A percentile compares a stretch with the other conserved stretches of the same genome.
Conservation (phyloP, 2,329 filamentous ascomycete genomes). For the Calonectria hawksworthii region DNA sequence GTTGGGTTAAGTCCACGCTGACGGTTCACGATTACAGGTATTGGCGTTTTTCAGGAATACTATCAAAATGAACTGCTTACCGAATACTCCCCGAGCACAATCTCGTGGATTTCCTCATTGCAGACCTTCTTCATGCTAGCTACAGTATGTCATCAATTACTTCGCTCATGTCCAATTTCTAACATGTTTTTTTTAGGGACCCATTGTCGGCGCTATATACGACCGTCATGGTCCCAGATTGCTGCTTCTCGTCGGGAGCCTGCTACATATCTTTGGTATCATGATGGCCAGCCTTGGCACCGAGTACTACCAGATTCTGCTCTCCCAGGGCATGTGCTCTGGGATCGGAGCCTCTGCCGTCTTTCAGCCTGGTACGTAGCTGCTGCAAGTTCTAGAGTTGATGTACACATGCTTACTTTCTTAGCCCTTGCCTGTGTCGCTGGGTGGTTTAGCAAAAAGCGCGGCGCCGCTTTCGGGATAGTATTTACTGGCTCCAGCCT, state of each 20-base stretch:
- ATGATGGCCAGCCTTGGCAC: conserved; percentile 71
- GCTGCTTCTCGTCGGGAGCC: conserved; percentile 66
- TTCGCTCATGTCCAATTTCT: background rate
- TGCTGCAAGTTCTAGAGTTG: background rate
- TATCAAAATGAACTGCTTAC: conserved; percentile 64
- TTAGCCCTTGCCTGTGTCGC: conserved; percentile 47
- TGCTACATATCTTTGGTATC: conserved; percentile 72
- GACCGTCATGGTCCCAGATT: conserved; percentile 75
- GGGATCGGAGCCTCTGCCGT: conserved; percentile 51
- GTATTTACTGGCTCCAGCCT: conserved; percentile 53
- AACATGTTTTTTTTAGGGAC: conserved; percentile 56
- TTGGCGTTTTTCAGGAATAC: conserved; percentile 70
- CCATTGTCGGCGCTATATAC: conserved; percentile 72
- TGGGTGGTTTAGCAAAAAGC: conserved; percentile 52
- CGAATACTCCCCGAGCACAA: conserved; percentile 63
- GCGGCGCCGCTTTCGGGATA: conserved; percentile 54
- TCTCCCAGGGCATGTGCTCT: conserved; percentile 55
- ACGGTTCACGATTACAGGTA: conserved; percentile 36
- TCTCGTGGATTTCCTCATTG: conserved; percentile 72
- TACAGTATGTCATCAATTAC: conserved; percentile 45
- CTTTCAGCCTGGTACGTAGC: conserved; percentile 47
- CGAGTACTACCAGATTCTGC: conserved; percentile 58
- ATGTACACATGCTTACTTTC: background rate
- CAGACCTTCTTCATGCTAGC: conserved; percentile 68
- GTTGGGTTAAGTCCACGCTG: background rate